Base-by-base conservation (phyloP, 2,329 filamentous ascomycete genomes). In the Cytospora paraplurivora region DNA sequence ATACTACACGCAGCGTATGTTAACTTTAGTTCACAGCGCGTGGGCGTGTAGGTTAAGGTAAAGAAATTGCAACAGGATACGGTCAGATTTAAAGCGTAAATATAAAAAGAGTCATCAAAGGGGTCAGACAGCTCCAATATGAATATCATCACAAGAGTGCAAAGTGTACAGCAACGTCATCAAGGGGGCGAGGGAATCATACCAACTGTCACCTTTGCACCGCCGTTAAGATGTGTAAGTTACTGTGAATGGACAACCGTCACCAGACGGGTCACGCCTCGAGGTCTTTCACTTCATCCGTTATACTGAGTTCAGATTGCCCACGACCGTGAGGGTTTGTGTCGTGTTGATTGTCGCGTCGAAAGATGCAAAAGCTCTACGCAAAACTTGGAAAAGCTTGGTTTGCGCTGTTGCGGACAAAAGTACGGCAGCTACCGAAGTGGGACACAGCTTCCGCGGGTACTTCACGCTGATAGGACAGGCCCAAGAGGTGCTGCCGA, bases 41-140 rank as follows among this genome's bases (percentile, higher is more conserved):
- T 37, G 17, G n/a, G 17, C 8, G 41, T 44, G 59, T 17, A 57
- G n/a, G 27, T 44, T 13, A 27, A 6, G 17, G 35, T n/a, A 4
- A 27, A 35, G n/a, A 12, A 12, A 13, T 19, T 32, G 44, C n/a
- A 51, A 33, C 32, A 37, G 56, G 17, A 47, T 49, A 44, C 21
- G 17, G 66, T 72, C 70, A 72, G 70, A 68, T 44, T 61, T 62
- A 69, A 71, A 64, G 74, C 74, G 74, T 76, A 75, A 55, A 73
- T 65, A 72, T 76, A 74, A 68, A 68, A 69, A 66, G 74, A 78
- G 77, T 88, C 86, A 82, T 80, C 84, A 87, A 76, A 71, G 75
- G 75, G 73, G 77, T 86, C 84, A 85, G 87, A 89, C 86, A 89
- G 87, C 87, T 90, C 87, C 87, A 89, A 89, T 89, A 82, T 74